Evolutionary conservation across 2,329 filamentous ascomycete genomes (phyloP).

Genomic region (Myriangium duriaei): DNA sequence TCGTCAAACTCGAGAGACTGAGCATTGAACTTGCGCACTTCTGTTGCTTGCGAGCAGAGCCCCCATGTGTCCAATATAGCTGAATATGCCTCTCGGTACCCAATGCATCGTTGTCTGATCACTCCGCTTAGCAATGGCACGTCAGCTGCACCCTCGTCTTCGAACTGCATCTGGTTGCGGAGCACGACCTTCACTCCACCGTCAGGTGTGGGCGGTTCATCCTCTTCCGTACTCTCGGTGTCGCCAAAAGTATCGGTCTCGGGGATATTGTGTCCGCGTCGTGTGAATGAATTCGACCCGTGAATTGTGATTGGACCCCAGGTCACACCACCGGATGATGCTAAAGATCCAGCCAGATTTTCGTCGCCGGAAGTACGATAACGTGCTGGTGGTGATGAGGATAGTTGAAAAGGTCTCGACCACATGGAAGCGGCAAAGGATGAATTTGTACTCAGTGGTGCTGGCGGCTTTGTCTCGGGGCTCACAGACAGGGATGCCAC

Average conservation of each 20-base stretch:
- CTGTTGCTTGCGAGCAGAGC: constrained; percentile 40
- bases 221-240: constrained; percentile 25
- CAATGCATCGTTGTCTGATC: constrained; percentile 35
- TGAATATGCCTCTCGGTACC: constrained; percentile 46
- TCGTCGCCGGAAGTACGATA: constrained; percentile 20
- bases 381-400: constrained; percentile 24
- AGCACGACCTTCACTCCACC: constrained; percentile 35
- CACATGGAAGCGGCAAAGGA: constrained; percentile 28
- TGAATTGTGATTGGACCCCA: constrained; percentile 31
- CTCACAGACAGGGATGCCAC: constrained; percentile 32
- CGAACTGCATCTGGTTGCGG: constrained; percentile 45
- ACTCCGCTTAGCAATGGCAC: constrained; percentile 38
- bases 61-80: constrained; percentile 48
- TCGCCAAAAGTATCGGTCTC: constrained; percentile 18
- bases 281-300: constrained; percentile 19
- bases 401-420: constrained; percentile 27
- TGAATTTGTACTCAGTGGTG: constrained; percentile 20
- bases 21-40: constrained; percentile 46
- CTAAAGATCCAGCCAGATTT: constrained; percentile 30
- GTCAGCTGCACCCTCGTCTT: constrained; percentile 36
- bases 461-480: constrained; percentile 24
- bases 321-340: constrained; percentile 29
- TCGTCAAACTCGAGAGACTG: constrained; percentile 24
- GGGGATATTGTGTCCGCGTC: constrained; percentile 5
- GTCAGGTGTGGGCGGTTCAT: constrained; percentile 22